Base-by-base conservation (phyloP, 371 early-diverging fungal species). In the Lichtheimia ramosa region DNA sequence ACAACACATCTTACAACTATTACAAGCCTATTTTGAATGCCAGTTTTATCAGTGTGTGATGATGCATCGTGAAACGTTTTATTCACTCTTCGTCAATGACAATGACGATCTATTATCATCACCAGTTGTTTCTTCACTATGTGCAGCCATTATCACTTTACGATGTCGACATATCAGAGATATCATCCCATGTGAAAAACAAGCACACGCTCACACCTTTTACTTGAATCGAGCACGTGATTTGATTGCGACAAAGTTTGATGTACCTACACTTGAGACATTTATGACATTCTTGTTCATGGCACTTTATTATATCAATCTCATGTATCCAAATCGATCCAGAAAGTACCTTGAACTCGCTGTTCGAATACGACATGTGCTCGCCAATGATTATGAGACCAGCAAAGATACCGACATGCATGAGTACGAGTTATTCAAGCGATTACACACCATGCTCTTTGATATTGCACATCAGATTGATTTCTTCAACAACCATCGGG, bases 391-490 rank as follows among this genome's bases (percentile, higher is more conserved):
- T 1, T 54, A 65, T 27, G 46, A 43, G 56, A 49, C 56, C 51
- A 27, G 48, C 12, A 51, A 50, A 20, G 40, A 16, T 23, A 14
- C 27, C 48, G 49, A 42, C 28, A 18, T 25, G 8, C 23, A 49
- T 28, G 73, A 77, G 51, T 63, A 64, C 5, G 75, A 74, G 27
- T 70, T 64, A 24, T 74, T 77, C 24, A 72, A 74, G 24, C 63
- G 78, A 16, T 51, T 68, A 18, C 68, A 73, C 34, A 57, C 57
- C 48, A 62, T 59, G 1, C 34, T 76, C 15, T 64, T 48, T 20
- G 49, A 61, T 6, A 28, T 64, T 16, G 21, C 49, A 2, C 57
- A 43, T 0, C 60, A 61, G 12, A 60, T 74, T 6, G 66, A 74
- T 18, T 72, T 65, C 48, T 25, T 61, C 16, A 62, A 70, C 48